Evolutionary conservation across 2,329 filamentous ascomycete genomes (phyloP).

Genomic region (Claviceps sp.): DNA sequence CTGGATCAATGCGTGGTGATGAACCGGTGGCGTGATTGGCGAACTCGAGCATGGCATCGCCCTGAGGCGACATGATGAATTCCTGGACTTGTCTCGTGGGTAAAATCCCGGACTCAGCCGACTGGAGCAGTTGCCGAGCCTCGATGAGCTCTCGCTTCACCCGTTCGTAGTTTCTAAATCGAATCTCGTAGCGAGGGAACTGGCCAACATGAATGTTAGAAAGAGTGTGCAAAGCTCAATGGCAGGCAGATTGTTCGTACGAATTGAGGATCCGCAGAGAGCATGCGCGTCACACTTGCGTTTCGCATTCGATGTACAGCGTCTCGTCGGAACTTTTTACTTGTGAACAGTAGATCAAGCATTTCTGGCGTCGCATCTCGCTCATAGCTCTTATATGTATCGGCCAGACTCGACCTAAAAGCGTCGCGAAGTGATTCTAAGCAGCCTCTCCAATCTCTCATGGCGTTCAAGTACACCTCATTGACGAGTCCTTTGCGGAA

Average conservation of each 20-base stretch:
- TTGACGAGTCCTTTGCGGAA: constrained; percentile 10
- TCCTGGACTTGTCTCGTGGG: constrained; percentile 27
- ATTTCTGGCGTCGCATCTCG: constrained; percentile 28
- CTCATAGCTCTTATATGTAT: constrained; percentile 33
- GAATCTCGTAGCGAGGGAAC: constrained; percentile 32
- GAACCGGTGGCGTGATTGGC: constrained; percentile 25
- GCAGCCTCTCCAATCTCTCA: constrained; percentile 31
- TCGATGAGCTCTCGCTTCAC: constrained; percentile 28
- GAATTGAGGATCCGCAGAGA: constrained; percentile 31
- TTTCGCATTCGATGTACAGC: constrained; percentile 33
- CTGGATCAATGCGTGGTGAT: constrained; percentile 19
- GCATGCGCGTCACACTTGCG: constrained; percentile 27
- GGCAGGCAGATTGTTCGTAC: constrained; percentile 13
- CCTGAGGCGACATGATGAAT: constrained; percentile 28
- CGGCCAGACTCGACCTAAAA: constrained; percentile 26
- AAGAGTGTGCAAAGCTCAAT: neutral
- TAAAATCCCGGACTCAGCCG: constrained; percentile 27
- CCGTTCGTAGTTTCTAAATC: constrained; percentile 33
- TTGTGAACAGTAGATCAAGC: constrained; percentile 28
- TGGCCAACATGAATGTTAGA: constrained; percentile 7
- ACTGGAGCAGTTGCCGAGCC: constrained; percentile 26
- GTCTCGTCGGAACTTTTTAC: constrained; percentile 27
- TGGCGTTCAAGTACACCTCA: constrained; percentile 23
- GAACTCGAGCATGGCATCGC: constrained; percentile 40
- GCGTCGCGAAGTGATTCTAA: constrained; percentile 28